Evolutionary conservation across 1,284 basidiomycete genomes (phyloP).

Genomic region (Sphaerobolus stellatus): DNA sequence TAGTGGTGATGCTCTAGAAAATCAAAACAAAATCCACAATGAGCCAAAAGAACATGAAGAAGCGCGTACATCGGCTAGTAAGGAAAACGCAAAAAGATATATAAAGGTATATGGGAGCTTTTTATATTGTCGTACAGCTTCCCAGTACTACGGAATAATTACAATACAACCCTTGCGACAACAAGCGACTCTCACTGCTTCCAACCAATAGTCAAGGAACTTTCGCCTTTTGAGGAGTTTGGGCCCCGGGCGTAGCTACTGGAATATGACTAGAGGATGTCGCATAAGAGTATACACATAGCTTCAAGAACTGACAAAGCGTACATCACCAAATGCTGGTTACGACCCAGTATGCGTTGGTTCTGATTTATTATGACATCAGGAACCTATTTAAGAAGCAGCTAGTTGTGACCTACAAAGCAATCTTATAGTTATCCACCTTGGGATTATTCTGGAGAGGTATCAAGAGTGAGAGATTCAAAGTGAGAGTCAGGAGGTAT

Average conservation of each 20-base stretch:
- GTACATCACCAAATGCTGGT: constrained; percentile 80
- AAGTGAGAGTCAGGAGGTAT: constrained; percentile 61
- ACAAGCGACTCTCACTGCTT: constrained; percentile 52
- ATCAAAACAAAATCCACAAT: neutral
- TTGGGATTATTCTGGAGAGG: constrained; percentile 60
- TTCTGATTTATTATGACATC: constrained; percentile 36
- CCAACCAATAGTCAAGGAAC: constrained; percentile 76
- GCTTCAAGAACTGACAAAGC: constrained; percentile 25
- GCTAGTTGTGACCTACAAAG: constrained; percentile 49
- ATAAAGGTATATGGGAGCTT: constrained; percentile 73
- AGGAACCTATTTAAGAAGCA: constrained; percentile 14
- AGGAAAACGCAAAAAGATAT: constrained; percentile 73
- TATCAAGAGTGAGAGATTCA: constrained; percentile 74
- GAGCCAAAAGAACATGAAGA: neutral
- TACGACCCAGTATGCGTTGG: constrained; percentile 73
- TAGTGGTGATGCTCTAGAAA: constrained; percentile 70
- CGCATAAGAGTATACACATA: neutral
- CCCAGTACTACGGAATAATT: constrained; percentile 53
- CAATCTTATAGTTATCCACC: constrained; percentile 72
- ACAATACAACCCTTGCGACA: neutral
- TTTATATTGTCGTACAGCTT: constrained; percentile 65
- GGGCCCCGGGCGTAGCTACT: constrained; percentile 72
- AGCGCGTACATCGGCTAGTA: constrained; percentile 65
- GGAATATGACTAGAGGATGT: constrained; percentile 59
- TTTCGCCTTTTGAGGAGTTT: constrained; percentile 67